phyloP scores from a whole-genome alignment of 805 yeast species.

The Wickerhamia fluorescens region DNA sequence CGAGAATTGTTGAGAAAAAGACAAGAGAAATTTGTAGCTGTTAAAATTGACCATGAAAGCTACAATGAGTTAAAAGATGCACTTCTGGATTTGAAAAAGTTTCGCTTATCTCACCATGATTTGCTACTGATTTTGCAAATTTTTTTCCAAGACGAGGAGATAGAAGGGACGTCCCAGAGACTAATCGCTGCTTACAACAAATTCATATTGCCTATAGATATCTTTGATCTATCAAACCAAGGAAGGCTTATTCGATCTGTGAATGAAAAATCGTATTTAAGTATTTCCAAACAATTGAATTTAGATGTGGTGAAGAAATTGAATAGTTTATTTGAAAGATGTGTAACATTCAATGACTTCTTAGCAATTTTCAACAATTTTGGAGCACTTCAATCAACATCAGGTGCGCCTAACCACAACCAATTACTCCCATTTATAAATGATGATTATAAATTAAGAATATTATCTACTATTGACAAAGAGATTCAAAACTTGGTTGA shows the following conservation, averaged over 20 bases:
- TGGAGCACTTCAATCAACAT: slow-evolving; percentile 5
- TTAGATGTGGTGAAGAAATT: slow-evolving; percentile 14
- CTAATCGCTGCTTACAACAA: slow-evolving; percentile 23
- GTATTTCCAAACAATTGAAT: slow-evolving; percentile 15
- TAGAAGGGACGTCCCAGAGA: no score
- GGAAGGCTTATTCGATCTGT: slow-evolving; percentile 23
- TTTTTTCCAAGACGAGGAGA: slow-evolving; percentile 8
- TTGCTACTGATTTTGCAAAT: slow-evolving; percentile 29
- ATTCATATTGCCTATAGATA: slow-evolving; percentile 19
- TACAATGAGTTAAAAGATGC: slow-evolving; percentile 32
- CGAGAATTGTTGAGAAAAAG: slow-evolving; percentile 73
- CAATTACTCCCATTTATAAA: slow-evolving; percentile 20
- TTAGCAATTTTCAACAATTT: slow-evolving; percentile 18
- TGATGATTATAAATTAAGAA: slow-evolving; percentile 28
- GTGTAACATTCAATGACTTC: slow-evolving; percentile 22
- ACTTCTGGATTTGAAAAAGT: slow-evolving; percentile 32
- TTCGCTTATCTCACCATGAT: slow-evolving; percentile 50
- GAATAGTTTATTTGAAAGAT: slow-evolving; percentile 18
- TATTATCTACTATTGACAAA: slow-evolving; percentile 20
- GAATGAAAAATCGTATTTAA: slow-evolving; percentile 20
- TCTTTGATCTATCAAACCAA: slow-evolving; percentile 26
- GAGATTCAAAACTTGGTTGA: slow-evolving; percentile 18
- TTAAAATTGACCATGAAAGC: slow-evolving; percentile 46
- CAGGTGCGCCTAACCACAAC: slow-evolving; percentile 5
- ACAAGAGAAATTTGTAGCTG: slow-evolving; percentile 60